These are phyloP conservation scores for Ascochyta rabiei DNA, from an alignment of 2,329 filamentous ascomycete species.

Conservation along the genomic window DNA sequence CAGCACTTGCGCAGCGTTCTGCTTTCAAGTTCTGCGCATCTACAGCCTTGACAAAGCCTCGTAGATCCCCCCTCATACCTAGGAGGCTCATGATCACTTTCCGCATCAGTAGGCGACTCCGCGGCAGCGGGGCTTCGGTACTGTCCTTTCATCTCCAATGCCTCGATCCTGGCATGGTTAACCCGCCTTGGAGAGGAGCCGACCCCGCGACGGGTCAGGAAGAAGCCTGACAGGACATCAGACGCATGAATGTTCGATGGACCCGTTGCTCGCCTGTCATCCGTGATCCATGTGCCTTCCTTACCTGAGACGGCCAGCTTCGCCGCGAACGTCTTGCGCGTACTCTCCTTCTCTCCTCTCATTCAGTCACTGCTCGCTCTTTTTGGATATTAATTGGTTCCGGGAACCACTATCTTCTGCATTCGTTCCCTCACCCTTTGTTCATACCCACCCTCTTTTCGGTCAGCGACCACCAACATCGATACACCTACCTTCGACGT, in stretches of 20 bases:
- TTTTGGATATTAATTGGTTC: conserved; percentile 31
- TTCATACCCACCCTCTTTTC: conserved; percentile 18
- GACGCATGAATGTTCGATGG: conserved; percentile 48
- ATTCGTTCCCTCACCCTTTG: conserved; percentile 29
- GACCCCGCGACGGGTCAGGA: conserved; percentile 36
- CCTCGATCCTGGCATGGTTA: conserved; percentile 29
- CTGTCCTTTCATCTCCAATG: conserved; percentile 35
- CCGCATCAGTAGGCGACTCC: neutral
- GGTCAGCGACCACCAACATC: conserved; percentile 9
- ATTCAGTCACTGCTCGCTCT: conserved; percentile 22
- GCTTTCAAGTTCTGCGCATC: neutral
- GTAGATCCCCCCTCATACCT: neutral
- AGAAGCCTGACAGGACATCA: conserved; percentile 36
- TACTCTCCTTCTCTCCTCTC: conserved; percentile 26
- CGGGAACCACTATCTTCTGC: conserved; percentile 25
- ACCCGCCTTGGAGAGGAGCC: conserved; percentile 19
- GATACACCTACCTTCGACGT: conserved; percentile 5
- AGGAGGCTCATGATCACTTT: neutral
- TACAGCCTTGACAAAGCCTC: neutral
- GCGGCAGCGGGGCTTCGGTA: conserved; percentile 7
- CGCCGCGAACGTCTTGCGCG: conserved; percentile 29
- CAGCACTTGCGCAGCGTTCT: neutral
- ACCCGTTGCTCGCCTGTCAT: conserved; percentile 31
- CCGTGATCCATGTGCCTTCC: conserved; percentile 37
- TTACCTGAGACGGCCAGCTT: conserved; percentile 43